Evolutionary conservation across 768 basidiomycete species (phyloP), one percentile per base, ranked within the genome.

Genomic region (Inosperma sp.): DNA sequence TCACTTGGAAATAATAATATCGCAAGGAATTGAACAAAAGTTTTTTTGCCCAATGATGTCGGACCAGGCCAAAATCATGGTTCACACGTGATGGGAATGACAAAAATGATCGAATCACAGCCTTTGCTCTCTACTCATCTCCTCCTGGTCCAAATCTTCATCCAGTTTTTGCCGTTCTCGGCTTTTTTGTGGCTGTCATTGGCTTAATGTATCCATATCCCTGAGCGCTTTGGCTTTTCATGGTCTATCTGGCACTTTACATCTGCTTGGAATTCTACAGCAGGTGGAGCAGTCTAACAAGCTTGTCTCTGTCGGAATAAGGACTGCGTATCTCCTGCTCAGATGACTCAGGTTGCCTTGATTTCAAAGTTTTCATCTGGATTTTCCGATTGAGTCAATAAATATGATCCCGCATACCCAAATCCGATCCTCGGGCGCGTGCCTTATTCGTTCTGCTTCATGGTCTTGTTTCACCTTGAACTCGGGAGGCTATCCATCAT

Each of bases 401-500:
- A 8, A 31, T 26, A 60, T 62, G 59, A 56, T 64, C 64, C 67
- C 68, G 65, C 65, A 60, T 45, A 60, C 52, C 62, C 59, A 60
- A 56, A 58, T 65, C 52, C 62, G 64, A 64, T 70, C 68, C 62
- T 63, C 63, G 65, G 65, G 66, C 64, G 60, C 64, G 60, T 66
- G 60, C 64, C 60, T 65, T 56, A 53, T 55, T 47, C 22, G 29
- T 48, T 53, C 54, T 54, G 57, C 57, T 58, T 64, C 61, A 59
- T 60, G 57, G 57, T 53, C 60, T 61, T 63, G 66, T 68, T 68
- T 68, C 65, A 66, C 61, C 59, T 56, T 55, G 59, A 51, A 53
- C 51, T 53, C 36, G 49, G 61, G 59, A 65, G 63, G 65, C 67
- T 68, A 68, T 68, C 57, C 63, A 59, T 33, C 48, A 51, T 51